A percentile compares a stretch with the other conserved stretches of the same genome.
Conservation (phyloP, 108 stramenopile species). For the Nitzschia inconspicua region DNA sequence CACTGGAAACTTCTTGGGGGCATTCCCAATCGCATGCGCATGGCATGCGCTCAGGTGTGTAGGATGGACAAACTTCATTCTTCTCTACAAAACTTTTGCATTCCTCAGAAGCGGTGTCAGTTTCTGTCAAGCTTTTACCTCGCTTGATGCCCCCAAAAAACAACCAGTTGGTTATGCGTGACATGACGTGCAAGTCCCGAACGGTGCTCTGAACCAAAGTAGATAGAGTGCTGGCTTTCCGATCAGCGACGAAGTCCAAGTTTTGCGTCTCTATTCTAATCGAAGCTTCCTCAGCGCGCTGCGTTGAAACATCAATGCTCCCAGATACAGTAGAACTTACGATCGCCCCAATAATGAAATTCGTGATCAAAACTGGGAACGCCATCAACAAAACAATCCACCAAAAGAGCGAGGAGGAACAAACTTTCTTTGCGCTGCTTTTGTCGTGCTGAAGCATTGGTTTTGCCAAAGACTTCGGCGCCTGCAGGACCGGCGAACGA, state of each 20-base stretch:
- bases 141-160: conserved; percentile 38
- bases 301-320: conserved; percentile 14
- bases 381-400: conserved; percentile 50
- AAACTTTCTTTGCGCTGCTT: background rate
- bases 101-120: conserved; percentile 30
- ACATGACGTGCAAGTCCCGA: conserved; percentile 40
- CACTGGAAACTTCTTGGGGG: conserved; percentile 5
- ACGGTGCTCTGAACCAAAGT: conserved; percentile 7
- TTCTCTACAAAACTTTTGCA: conserved; percentile 28
- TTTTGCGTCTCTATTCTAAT: conserved; percentile 7
- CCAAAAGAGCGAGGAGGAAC: conserved; percentile 35
- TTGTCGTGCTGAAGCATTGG: background rate
- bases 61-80: conserved; percentile 21
- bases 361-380: conserved; percentile 42
- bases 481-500: background rate
- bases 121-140: conserved; percentile 23
- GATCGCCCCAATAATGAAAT: conserved; percentile 26
- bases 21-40: conserved; percentile 50
- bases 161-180: conserved; percentile 40
- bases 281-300: conserved; percentile 22
- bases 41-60: background rate
- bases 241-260: background rate
- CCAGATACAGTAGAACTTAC: conserved; percentile 26
- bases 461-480: background rate
- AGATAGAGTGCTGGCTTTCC: background rate